A percentile compares a stretch with the other conserved stretches of the same genome.
phyloP scores from a whole-genome alignment of 1,284 basidiomycete species.

The Ceratobasidium sp. region DNA sequence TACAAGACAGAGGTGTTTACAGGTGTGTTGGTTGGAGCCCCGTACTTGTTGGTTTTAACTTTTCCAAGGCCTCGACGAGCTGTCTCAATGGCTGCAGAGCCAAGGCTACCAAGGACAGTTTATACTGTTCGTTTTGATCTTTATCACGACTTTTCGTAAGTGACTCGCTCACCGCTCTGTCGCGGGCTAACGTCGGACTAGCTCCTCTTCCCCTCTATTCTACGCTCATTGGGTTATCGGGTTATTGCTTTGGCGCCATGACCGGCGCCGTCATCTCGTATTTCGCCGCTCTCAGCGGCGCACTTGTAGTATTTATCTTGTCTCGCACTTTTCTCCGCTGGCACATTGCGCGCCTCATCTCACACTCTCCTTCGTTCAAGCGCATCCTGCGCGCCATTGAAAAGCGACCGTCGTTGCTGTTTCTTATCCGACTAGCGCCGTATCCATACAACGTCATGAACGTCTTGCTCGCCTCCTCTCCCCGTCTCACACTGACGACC shows the following conservation, averaged over 20 bases:
- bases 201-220: conserved; percentile 87
- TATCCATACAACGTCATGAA: conserved; percentile 80
- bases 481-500: conserved; percentile 78
- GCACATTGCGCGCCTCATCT: conserved; percentile 71
- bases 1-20: conserved; percentile 75
- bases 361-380: conserved; percentile 66
- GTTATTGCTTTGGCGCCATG: conserved; percentile 84
- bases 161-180: conserved; percentile 42
- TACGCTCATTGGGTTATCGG: conserved; percentile 84
- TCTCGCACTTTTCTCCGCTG: conserved; percentile 75
- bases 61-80: conserved; percentile 63
- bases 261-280: conserved; percentile 83
- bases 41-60: background rate
- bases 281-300: conserved; percentile 80
- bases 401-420: conserved; percentile 80
- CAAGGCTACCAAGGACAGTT: conserved; percentile 72
- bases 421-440: conserved; percentile 76
- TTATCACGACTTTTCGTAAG: conserved; percentile 83
- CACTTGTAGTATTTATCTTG: conserved; percentile 76
- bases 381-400: conserved; percentile 87
- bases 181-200: conserved; percentile 43
- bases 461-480: conserved; percentile 83
- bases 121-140: conserved; percentile 76
- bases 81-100: conserved; percentile 72
- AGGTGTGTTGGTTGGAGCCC: conserved; percentile 55